phyloP scores from a whole-genome alignment of 1,284 basidiomycete genomes.

The Malassezia brasiliensis region DNA sequence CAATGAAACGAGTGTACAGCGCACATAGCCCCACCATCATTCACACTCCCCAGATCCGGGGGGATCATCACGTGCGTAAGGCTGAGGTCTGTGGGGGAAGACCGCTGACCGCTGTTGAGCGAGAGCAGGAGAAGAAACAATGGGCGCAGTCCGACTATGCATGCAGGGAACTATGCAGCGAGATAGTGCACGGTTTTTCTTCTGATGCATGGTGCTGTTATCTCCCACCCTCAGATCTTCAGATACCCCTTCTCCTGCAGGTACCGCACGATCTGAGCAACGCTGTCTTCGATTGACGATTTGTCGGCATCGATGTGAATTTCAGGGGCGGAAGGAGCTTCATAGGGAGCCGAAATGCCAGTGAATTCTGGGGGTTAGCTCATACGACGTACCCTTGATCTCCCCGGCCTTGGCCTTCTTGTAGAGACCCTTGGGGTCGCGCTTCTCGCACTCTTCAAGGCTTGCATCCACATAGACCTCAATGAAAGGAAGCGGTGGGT shows the following conservation, averaged over 20 bases:
- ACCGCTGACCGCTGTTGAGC: too few species aligned
- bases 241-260: constrained; percentile 55
- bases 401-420: constrained; percentile 91
- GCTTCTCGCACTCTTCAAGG: constrained; percentile 71
- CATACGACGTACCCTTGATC: constrained; percentile 67
- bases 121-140: too few species aligned
- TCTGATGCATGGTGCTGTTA: too few species aligned
- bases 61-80: background rate
- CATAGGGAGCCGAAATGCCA: constrained; percentile 93
- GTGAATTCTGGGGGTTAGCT: constrained; percentile 67
- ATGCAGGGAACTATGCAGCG: too few species aligned
- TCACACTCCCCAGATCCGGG: too few species aligned
- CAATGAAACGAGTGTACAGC: background rate
- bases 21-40: too few species aligned
- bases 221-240: constrained; percentile 9
- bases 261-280: constrained; percentile 72
- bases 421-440: constrained; percentile 96
- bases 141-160: too few species aligned
- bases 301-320: constrained; percentile 85
- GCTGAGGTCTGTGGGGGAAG: too few species aligned
- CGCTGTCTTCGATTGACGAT: constrained; percentile 67
- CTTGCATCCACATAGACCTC: constrained; percentile 89
- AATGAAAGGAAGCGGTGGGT: constrained; percentile 67
- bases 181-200: too few species aligned
- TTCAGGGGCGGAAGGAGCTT: constrained; percentile 74